phyloP scores from a whole-genome alignment of 2,329 filamentous ascomycete genomes.

The Meredithiella fracta region DNA sequence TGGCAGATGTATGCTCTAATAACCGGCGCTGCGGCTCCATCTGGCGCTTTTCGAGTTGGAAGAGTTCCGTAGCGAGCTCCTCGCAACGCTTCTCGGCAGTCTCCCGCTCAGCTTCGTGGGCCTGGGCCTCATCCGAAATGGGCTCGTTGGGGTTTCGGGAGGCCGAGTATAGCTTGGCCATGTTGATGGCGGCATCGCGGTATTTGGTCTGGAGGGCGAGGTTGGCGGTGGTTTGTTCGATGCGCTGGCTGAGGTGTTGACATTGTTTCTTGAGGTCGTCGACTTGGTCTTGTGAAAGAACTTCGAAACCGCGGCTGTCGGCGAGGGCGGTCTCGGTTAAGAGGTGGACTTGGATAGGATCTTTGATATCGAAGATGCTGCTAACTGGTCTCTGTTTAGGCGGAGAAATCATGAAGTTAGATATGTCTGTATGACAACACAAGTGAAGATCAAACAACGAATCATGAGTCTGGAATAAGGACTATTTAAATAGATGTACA shows the following conservation, averaged over 20 bases:
- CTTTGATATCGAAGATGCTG: slow-evolving; percentile 43
- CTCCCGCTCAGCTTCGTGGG: slow-evolving; percentile 59
- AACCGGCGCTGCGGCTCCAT: slow-evolving; percentile 61
- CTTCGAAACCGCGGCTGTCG: slow-evolving; percentile 71
- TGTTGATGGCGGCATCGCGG: slow-evolving; percentile 76
- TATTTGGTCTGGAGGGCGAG: slow-evolving; percentile 84
- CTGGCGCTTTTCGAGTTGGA: slow-evolving; percentile 58
- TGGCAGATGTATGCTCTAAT: slow-evolving; percentile 79
- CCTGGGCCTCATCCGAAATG: slow-evolving; percentile 33
- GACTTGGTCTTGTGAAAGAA: slow-evolving; percentile 81
- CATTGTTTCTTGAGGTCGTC: slow-evolving; percentile 83
- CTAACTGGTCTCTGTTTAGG: slow-evolving; percentile 32
- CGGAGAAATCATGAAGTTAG: slow-evolving; percentile 20
- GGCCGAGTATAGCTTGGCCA: slow-evolving; percentile 53
- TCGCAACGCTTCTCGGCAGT: slow-evolving; percentile 69
- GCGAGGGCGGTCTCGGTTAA: slow-evolving; percentile 84
- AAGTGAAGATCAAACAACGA: not conserved
- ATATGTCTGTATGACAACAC: not conserved
- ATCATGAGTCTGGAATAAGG: not conserved
- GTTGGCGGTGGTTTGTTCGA: slow-evolving; percentile 68
- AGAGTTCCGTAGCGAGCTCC: slow-evolving; percentile 65
- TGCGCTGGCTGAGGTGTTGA: slow-evolving; percentile 52
- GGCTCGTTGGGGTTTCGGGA: slow-evolving; percentile 25
- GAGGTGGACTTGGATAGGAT: slow-evolving; percentile 72
- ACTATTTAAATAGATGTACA: not conserved